phyloP scores from a whole-genome alignment of 805 yeast genomes.

The Metschnikowia kunwiensis region DNA sequence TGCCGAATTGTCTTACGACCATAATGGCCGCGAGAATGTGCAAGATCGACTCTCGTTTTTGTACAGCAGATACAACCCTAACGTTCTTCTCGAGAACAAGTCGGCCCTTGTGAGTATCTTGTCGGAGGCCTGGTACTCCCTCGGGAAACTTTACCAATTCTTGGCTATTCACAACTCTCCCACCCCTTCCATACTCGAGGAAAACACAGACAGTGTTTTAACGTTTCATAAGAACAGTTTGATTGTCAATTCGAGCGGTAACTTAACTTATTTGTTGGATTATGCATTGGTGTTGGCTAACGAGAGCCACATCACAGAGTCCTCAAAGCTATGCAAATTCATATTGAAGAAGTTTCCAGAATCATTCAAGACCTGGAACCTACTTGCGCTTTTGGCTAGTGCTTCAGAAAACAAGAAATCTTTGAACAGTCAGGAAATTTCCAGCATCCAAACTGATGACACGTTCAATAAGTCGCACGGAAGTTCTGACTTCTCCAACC shows the following conservation, averaged over 20 bases:
- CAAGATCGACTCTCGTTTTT: slow-evolving; percentile 32
- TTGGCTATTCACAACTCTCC: slow-evolving; percentile 27
- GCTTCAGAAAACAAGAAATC: slow-evolving; percentile 50
- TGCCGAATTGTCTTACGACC: slow-evolving; percentile 31
- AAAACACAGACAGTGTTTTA: slow-evolving; percentile 19
- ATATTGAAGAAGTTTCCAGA: slow-evolving; percentile 51
- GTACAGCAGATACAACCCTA: slow-evolving; percentile 33
- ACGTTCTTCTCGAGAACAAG: slow-evolving; percentile 26
- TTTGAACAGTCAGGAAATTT: slow-evolving; percentile 8
- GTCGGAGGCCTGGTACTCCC: slow-evolving; percentile 36
- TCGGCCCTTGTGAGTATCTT: slow-evolving; percentile 28
- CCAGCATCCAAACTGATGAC: neutral
- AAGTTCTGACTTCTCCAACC: neutral
- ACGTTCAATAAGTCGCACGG: neutral
- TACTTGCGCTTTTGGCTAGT: slow-evolving; percentile 61
- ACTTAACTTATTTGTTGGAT: slow-evolving; percentile 27
- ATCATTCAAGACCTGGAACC: slow-evolving; percentile 62
- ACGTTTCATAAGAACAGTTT: slow-evolving; percentile 34
- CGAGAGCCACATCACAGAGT: slow-evolving; percentile 38
- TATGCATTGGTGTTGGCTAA: slow-evolving; percentile 51
- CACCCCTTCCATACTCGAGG: slow-evolving; percentile 18
- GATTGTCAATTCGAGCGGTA: slow-evolving; percentile 37
- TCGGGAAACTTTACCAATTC: slow-evolving; percentile 33
- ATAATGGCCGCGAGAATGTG: slow-evolving; percentile 11
- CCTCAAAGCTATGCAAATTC: slow-evolving; percentile 46